These are phyloP conservation scores for Sisymbrium altissimum DNA, from an alignment of 345 rosid genomes.

Conservation along the genomic window DNA sequence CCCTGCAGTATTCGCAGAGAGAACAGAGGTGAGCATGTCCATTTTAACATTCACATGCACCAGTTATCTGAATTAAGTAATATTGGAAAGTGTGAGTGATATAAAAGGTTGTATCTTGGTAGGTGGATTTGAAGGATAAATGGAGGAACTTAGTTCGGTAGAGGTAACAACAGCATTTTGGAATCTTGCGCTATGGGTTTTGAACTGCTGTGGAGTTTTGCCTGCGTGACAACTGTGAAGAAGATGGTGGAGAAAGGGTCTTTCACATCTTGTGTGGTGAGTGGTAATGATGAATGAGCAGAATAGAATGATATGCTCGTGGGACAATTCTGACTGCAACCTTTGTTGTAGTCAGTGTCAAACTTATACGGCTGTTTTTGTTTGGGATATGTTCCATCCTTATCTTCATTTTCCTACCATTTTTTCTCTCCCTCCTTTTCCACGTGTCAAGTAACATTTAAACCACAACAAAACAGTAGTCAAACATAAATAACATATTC, in stretches of 20 bases:
- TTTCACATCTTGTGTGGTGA: slow-evolving; percentile 9
- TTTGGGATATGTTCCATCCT: slow-evolving; percentile 26
- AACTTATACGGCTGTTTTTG: slow-evolving; percentile 28
- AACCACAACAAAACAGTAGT: slow-evolving; percentile 26
- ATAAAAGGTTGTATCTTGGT: slow-evolving; percentile 2
- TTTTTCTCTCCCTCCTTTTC: neutral
- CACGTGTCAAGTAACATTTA: slow-evolving; percentile 25
- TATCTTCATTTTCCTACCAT: slow-evolving; percentile 14
- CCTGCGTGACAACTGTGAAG: neutral
- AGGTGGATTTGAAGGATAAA: slow-evolving; percentile 33
- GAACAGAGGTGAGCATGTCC: slow-evolving; percentile 26
- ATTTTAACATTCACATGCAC: neutral
- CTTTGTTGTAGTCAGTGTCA: slow-evolving; percentile 22
- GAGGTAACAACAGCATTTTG: neutral
- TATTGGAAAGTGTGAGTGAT: slow-evolving; percentile 5
- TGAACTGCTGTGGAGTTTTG: neutral
- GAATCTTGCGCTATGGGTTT: slow-evolving; percentile 1
- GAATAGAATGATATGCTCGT: slow-evolving; percentile 18
- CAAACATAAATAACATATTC: slow-evolving; percentile 7
- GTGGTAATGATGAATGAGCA: slow-evolving; percentile 22
- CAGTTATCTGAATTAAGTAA: neutral
- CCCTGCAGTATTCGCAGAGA: slow-evolving; percentile 24
- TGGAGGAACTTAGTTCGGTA: slow-evolving; percentile 32
- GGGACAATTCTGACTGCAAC: slow-evolving; percentile 8
- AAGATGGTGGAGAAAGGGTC: slow-evolving; percentile 9